Base-by-base conservation (phyloP, 2,329 filamentous ascomycete species). In the Tolypocladium ophioglossoides region DNA sequence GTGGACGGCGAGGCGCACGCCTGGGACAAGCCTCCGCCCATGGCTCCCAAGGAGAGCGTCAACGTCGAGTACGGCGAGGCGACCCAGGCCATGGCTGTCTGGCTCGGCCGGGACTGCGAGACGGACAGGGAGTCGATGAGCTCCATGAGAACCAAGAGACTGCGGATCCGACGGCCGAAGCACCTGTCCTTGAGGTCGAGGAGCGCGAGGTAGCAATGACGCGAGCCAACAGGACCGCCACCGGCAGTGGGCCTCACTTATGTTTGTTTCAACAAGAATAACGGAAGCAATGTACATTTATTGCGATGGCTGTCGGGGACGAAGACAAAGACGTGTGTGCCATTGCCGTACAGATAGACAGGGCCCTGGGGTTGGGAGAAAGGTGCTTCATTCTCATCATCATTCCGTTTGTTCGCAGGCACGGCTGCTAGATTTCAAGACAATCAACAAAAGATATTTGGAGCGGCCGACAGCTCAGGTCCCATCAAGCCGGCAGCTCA, bases 21-120 rank as follows among this genome's bases (percentile, higher is more conserved):
- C 1, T 78, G 75, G 75, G 75, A 78, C 56, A 76, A 75, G 46
- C 74, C 74, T 1, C 68, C 70, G 3, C 74, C 74, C 3, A 64
- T 77, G 58, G 58, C 68, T 1, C 72, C 72, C 10, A 77, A 78
- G 52, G 66, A 69, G 22, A 75, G 69, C 35, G 74, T 75, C 16
- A 58, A 56, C n/a, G 61, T 70, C n/a, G 75, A 78, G 58, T 78
- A 78, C 53, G 65, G 65, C n/a, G 70, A 72, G 49, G 72, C 75
- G 4, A 68, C 73, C 1, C 63, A 70, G 34, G 64, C 66, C 11
- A 69, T 77, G 20, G 69, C 69, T 47, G 60, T 63, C 12, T 78
- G 75, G 75, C 60, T 73, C 2, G 68, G 70, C n/a, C 65, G 64
- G 32, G 63, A 64, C 27, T 65, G 65, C 51, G 70, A 72, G 56